Evolutionary conservation across 2,329 filamentous ascomycete species (phyloP).

Genomic region (Ceratocystis alfenasii): DNA sequence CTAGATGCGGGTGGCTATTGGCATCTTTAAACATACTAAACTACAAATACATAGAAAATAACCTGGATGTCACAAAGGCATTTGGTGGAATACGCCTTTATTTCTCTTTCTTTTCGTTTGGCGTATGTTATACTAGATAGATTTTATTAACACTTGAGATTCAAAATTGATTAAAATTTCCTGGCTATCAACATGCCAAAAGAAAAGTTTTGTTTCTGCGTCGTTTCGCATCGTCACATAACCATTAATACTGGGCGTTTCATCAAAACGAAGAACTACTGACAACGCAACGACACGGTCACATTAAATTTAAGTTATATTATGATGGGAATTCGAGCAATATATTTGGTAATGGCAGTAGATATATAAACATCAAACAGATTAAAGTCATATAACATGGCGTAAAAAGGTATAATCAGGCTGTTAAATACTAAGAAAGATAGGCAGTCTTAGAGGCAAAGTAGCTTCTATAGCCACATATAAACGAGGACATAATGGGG

Average conservation of each 20-base stretch:
- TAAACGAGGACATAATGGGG: neutral
- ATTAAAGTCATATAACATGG: neutral
- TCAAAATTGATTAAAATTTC: too few species aligned
- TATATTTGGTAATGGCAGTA: neutral
- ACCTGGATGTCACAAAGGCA: neutral
- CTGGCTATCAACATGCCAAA: too few species aligned
- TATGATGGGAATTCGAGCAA: neutral
- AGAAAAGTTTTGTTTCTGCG: too few species aligned
- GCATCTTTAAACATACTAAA: slow-evolving; percentile 5
- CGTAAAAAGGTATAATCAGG: slow-evolving; percentile 3
- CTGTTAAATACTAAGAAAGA: neutral
- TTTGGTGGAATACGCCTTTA: neutral
- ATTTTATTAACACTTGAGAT: too few species aligned
- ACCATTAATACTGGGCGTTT: too few species aligned
- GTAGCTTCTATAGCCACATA: neutral
- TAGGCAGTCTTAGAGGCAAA: neutral
- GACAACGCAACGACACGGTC: too few species aligned
- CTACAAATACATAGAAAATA: neutral
- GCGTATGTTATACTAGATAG: neutral
- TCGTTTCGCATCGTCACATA: too few species aligned
- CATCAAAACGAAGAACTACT: too few species aligned
- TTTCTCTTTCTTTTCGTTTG: neutral
- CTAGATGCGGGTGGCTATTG: neutral
- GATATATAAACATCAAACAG: neutral
- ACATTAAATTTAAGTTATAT: neutral